Percentiles rank a stretch among this genome's conserved stretches.
Conservation (phyloP, 192 early-diverging fungal genomes). For the Jimgerdemannia flammicorona region DNA sequence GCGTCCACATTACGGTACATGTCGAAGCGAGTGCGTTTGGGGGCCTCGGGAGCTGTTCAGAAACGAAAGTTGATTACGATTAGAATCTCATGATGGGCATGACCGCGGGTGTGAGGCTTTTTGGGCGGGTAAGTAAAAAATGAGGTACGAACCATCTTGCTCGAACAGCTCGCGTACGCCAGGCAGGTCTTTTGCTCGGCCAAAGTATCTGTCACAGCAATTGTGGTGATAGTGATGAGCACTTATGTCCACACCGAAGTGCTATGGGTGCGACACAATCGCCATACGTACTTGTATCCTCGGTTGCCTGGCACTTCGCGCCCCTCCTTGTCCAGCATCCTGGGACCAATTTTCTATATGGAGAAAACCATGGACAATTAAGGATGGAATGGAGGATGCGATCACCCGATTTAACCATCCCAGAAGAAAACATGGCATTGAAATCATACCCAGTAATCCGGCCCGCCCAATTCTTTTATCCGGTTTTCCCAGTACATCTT, state of each 20-base stretch:
- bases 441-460: slow-evolving; percentile 89
- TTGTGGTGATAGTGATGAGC: too few relatives aligned
- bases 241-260: too few relatives aligned
- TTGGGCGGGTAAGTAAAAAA: too few relatives aligned
- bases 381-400: too few relatives aligned
- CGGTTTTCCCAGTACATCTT: slow-evolving; percentile 91
- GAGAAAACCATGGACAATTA: too few relatives aligned
- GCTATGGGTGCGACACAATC: too few relatives aligned
- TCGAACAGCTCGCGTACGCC: slow-evolving; percentile 93
- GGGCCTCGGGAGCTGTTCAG: slow-evolving; percentile 56
- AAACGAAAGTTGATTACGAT: too few relatives aligned
- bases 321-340: slow-evolving; percentile 82
- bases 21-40: slow-evolving; percentile 59
- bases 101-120: too few relatives aligned
- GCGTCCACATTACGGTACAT: slow-evolving; percentile 81
- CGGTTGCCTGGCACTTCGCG: slow-evolving; percentile 83
- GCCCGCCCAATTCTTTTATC: slow-evolving; percentile 89
- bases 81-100: too few relatives aligned
- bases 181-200: slow-evolving; percentile 89
- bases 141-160: too few relatives aligned
- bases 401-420: too few relatives aligned
- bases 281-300: slow-evolving; percentile 84
- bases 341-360: slow-evolving; percentile 62
- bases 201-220: slow-evolving; percentile 99
- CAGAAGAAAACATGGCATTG: too few relatives aligned